Evolutionary conservation across 495 filamentous ascomycete species (phyloP), one percentile per base, ranked within the genome.

Genomic region (Neurospora sublineolata): DNA sequence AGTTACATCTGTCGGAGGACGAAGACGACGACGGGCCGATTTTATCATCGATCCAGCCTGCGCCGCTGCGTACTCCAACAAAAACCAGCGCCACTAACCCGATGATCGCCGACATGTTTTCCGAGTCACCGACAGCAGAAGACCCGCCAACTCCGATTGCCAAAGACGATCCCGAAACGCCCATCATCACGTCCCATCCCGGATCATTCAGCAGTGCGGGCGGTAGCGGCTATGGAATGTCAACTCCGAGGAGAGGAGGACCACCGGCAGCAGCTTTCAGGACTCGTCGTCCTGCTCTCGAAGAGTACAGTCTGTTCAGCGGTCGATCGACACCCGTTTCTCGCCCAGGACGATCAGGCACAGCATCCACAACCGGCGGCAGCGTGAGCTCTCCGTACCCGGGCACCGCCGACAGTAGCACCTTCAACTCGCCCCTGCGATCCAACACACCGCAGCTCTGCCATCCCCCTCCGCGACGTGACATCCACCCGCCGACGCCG

Each of bases 231-330:
- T 64, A 64, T 64, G 52, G 52, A 64, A 64, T 64, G 14, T 27
- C 52, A 64, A 64, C 52, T 6, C 52, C 52, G 1, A 64, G 52
- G 27, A 33, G 52, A 60, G 52, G 52, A 30, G 52, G 27, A 33
- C 52, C 52, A 64, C 52, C 52, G 27, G 23, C 52, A 16, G 23
- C 52, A 33, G 52, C 52, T 33, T 64, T 64, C 52, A 33, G 52
- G 5, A 75, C 76, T 12, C 76, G 76, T 12, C 77, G 77, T 3
- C 77, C 77, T 11, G 72, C 69, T 1, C 68, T 78, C n/a, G 77
- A 79, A 9, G 77, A 79, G 39, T 79, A 79, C 42, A 74, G 76
- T 8, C 67, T 77, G 14, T 41, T 69, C 14, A 73, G 68, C 69
- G 46, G 64, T 12, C 71, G 74, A 33, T 52, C 37, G 12, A 37